Evolutionary conservation across 192 early-diverging fungal genomes (phyloP).

Genomic region (Coemansia sp.): DNA sequence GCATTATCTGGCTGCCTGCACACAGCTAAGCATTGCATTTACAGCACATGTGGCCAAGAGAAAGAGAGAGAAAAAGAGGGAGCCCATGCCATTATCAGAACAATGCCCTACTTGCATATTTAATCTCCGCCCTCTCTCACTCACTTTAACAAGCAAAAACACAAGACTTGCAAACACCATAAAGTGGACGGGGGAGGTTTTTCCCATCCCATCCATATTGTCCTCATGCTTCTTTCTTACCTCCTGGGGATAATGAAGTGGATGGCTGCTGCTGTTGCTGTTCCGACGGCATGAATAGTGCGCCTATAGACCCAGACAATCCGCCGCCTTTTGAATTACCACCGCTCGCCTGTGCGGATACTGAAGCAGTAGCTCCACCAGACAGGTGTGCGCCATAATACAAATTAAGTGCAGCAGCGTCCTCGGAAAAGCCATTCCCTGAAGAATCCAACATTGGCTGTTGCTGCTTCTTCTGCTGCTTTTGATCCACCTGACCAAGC

Average conservation of each 20-base stretch:
- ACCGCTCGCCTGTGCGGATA: background rate
- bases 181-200: no score
- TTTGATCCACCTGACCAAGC: conserved; percentile 1
- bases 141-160: background rate
- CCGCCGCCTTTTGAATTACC: background rate
- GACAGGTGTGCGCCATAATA: conserved; percentile 1
- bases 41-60: background rate
- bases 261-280: conserved; percentile 24
- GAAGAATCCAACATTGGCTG: background rate
- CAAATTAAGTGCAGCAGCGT: background rate
- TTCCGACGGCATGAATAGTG: conserved; percentile 49
- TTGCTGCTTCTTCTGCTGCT: conserved; percentile 3
- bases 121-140: background rate
- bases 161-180: no score
- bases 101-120: background rate
- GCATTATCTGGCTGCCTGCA: conserved; percentile 1
- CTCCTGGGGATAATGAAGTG: conserved; percentile 16
- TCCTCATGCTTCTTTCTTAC: no score
- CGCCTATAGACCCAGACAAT: conserved; percentile 28
- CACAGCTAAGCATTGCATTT: conserved; percentile 4
- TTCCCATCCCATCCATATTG: no score
- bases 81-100: background rate
- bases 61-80: no score
- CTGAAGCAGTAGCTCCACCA: background rate
- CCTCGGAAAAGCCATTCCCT: background rate